Base-by-base conservation (phyloP, 2,329 filamentous ascomycete genomes). In the Cladosporium austrohemisphaericum region DNA sequence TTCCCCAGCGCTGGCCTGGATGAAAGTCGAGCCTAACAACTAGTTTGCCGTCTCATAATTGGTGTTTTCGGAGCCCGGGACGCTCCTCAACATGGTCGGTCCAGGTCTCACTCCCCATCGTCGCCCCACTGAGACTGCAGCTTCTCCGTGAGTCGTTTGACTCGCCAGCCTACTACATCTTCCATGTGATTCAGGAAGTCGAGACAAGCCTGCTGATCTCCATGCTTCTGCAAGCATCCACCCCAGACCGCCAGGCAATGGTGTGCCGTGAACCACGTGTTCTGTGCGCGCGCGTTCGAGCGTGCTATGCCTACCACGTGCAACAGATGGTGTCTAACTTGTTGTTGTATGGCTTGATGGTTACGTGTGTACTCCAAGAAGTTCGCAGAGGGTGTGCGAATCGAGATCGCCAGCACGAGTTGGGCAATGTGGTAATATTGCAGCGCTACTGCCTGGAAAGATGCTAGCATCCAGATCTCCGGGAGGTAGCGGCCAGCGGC, bases 351-450 rank as follows among this genome's bases (percentile, higher is more conserved):
- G 7, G 35, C 32, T 16, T 46, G 47, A 7, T 48, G 44, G 25
- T 53, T 49, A 13, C 33, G 32, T 10, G 47, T 36, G 14, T 51
- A 50, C n/a, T 52, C 48, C 25, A 49, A 46, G 2, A 50, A 41
- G 23, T 44, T 50, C 26, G 20, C 9, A 9, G 33, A 29, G 20
- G 18, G 9, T 23, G 22, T 11, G 14, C 44, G 11, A 23, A 36
- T 20, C 8, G 44, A 37, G 3, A 51, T 41, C 14, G 22, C 18
- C 8, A 55, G 35, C 3, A 55, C 52, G 23, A 56, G 40, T 28
- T 55, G 54, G 2, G 54, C 54, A 16, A 56, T 56, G 32, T 56
- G 50, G 29, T 51, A 56, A 26, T 56, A 56, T 20, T 56, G 54
- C 14, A 56, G 22, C 18, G 52, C 52, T 8, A 56, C 46, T 20